A percentile compares a stretch with the other conserved stretches of the same genome.
phyloP scores from a whole-genome alignment of 2,329 filamentous ascomycete species.

The Dactylonectria macrodidyma region DNA sequence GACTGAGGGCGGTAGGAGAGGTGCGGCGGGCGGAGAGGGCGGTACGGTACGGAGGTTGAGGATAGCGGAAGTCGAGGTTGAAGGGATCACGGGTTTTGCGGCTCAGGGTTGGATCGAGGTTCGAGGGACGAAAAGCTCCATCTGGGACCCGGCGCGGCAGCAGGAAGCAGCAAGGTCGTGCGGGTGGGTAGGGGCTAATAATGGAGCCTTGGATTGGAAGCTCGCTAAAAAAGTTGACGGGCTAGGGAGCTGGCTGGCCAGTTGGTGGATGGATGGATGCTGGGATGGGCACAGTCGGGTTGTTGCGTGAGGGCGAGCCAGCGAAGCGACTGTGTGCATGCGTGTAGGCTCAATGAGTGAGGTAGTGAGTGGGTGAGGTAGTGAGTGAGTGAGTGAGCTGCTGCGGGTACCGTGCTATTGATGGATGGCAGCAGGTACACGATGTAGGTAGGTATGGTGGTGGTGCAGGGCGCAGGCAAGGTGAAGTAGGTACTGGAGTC shows the following conservation, averaged over 20 bases:
- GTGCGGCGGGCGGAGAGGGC: slow-evolving; percentile 25
- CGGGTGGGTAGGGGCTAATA: slow-evolving; percentile 27
- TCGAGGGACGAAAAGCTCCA: slow-evolving; percentile 48
- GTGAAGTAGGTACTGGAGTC: slow-evolving; percentile 13
- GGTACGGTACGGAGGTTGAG: slow-evolving; percentile 12
- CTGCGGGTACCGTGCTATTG: background rate
- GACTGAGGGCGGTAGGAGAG: slow-evolving; percentile 18
- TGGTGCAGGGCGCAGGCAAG: slow-evolving; percentile 5
- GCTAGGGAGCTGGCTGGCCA: slow-evolving; percentile 21
- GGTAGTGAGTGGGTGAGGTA: slow-evolving; percentile 11
- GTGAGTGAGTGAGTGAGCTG: slow-evolving; percentile 15
- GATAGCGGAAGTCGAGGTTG: slow-evolving; percentile 37
- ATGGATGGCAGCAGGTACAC: background rate
- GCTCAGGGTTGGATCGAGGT: slow-evolving; percentile 45
- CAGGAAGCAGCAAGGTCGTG: slow-evolving; percentile 26
- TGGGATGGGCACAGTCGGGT: slow-evolving; percentile 19
- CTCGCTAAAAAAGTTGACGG: slow-evolving; percentile 25
- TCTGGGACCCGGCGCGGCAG: slow-evolving; percentile 41
- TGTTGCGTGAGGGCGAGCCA: slow-evolving; percentile 19
- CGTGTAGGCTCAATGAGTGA: background rate
- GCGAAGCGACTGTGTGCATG: slow-evolving; percentile 12
- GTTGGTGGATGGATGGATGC: slow-evolving; percentile 10
- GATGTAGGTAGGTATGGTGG: background rate
- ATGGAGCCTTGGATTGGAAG: slow-evolving; percentile 20
- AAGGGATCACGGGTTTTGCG: slow-evolving; percentile 47